Conservation (phyloP, 495 filamentous ascomycete species). For the Chaetomidium leptoderma region DNA sequence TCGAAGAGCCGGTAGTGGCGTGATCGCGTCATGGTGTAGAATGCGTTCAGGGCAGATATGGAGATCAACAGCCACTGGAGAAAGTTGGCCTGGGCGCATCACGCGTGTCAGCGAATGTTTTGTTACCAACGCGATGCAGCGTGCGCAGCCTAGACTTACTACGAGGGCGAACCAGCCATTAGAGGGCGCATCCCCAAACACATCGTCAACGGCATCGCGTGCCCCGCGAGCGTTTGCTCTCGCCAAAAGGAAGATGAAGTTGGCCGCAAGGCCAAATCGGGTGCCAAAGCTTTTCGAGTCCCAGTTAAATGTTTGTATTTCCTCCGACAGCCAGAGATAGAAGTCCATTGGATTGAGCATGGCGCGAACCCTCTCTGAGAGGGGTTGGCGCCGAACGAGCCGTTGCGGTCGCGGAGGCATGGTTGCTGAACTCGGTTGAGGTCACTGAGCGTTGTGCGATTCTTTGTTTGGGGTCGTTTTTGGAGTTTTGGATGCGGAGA, state of each 20-base stretch:
- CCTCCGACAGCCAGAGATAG: conserved; percentile 81
- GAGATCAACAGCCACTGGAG: conserved; percentile 61
- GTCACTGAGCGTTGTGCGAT: background rate
- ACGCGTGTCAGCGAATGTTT: background rate
- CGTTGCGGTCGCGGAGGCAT: conserved; percentile 42
- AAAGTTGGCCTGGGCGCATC: conserved; percentile 54
- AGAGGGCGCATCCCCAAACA: conserved; percentile 68
- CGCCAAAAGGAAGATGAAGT: conserved; percentile 76
- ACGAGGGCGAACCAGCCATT: conserved; percentile 69
- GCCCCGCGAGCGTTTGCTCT: conserved; percentile 62
- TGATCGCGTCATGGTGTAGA: conserved; percentile 77
- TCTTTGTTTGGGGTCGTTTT: background rate
- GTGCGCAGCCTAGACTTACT: conserved; percentile 52
- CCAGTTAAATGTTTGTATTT: conserved; percentile 83
- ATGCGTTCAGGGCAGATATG: conserved; percentile 66
- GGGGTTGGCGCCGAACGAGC: conserved; percentile 73
- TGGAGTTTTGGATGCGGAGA: background rate
- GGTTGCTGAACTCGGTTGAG: conserved; percentile 18
- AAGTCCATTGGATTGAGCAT: conserved; percentile 85
- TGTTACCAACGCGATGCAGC: background rate
- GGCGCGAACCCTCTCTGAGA: conserved; percentile 68
- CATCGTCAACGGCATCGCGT: conserved; percentile 61
- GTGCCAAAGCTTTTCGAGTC: conserved; percentile 74
- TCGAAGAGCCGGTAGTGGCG: conserved; percentile 92
- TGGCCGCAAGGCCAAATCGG: conserved; percentile 67